Percentiles rank a stretch among this genome's conserved stretches.
phyloP scores from a whole-genome alignment of 1,139 yeast species.

The Suzukiozyma palmioleophila region DNA sequence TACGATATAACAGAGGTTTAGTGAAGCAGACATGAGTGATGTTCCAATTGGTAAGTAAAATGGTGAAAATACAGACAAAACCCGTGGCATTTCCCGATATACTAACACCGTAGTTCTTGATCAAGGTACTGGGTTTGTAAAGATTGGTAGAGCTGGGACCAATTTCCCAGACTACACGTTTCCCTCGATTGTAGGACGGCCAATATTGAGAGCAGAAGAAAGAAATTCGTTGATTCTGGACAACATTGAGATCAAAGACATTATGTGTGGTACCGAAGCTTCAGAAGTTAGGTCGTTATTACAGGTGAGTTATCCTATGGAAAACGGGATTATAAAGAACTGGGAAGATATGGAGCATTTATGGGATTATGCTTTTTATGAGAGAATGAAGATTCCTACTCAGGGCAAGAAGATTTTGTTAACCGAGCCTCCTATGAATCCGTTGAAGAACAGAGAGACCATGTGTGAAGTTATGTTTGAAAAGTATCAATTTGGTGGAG shows the following conservation, averaged over 20 bases:
- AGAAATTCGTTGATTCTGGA: conserved; percentile 53
- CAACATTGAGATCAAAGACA: conserved; percentile 75
- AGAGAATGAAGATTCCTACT: conserved; percentile 74
- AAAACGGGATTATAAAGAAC: conserved; percentile 92
- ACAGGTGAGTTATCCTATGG: conserved; percentile 96
- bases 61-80: background rate
- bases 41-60: conserved; percentile 53
- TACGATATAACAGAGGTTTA: background rate
- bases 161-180: conserved; percentile 98
- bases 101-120: conserved; percentile 65
- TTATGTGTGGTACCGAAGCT: conserved; percentile 98
- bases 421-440: conserved; percentile 98
- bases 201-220: conserved; percentile 95
- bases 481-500: conserved; percentile 92
- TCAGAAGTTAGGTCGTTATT: conserved; percentile 83
- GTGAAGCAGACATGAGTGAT: conserved; percentile 29
- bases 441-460: conserved; percentile 83
- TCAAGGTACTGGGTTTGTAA: conserved; percentile 98
- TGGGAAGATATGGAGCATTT: conserved; percentile 99
- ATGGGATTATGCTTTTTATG: conserved; percentile 97
- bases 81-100: background rate
- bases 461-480: conserved; percentile 99
- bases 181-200: conserved; percentile 97
- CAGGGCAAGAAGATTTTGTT: conserved; percentile 76
- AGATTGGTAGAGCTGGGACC: conserved; percentile 93